These are phyloP conservation scores for Wallacemonas sp. DNA, from an alignment of 208 protist species.

Conservation along the genomic window DNA sequence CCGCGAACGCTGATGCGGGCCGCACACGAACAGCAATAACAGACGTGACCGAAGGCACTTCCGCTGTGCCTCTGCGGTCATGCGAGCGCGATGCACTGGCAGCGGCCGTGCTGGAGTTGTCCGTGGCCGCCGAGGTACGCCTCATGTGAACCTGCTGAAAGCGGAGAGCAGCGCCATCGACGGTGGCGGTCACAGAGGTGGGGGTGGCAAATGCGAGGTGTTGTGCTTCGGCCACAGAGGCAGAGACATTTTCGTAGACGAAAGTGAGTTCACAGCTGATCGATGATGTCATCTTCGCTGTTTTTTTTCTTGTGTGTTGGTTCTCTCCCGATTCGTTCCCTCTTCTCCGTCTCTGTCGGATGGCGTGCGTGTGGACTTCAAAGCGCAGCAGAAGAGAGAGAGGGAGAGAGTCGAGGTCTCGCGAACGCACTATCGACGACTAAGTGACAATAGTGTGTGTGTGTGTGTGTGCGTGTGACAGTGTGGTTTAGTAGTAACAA, in stretches of 20 bases:
- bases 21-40: neutral
- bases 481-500: too few species aligned
- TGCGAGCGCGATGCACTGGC: neutral
- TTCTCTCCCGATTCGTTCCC: neutral
- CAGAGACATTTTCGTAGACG: neutral
- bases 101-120: neutral
- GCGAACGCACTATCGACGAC: too few species aligned
- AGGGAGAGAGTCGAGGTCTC: too few species aligned
- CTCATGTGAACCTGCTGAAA: constrained; percentile 5
- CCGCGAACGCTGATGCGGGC: neutral
- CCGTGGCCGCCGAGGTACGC: neutral
- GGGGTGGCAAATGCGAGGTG: neutral
- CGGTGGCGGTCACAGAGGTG: neutral
- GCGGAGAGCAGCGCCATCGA: neutral
- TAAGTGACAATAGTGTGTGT: too few species aligned
- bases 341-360: too few species aligned
- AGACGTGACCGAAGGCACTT: neutral
- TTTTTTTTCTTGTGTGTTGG: neutral
- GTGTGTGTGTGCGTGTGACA: too few species aligned
- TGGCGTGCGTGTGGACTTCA: too few species aligned
- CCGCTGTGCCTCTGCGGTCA: neutral
- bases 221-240: neutral
- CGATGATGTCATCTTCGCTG: constrained; percentile 6
- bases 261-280: constrained; percentile 9
- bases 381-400: too few species aligned